Evolutionary conservation across 2,329 filamentous ascomycete species (phyloP).

Genomic region (Ascosphaera aggregata): DNA sequence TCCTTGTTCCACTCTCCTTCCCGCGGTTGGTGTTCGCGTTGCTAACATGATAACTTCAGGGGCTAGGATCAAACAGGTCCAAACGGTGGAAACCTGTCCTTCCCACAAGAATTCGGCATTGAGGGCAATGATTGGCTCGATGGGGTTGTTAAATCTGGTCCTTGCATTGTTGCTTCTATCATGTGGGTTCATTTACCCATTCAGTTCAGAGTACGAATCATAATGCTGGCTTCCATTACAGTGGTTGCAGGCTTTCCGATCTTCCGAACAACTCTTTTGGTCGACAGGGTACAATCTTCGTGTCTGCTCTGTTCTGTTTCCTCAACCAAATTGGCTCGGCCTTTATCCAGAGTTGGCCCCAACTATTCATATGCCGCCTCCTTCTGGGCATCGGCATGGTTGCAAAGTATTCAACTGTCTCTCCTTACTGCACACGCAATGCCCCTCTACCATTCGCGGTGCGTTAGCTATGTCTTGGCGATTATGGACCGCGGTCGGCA

Average conservation of each 20-base stretch:
- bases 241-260: slow-evolving; percentile 44
- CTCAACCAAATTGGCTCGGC: slow-evolving; percentile 46
- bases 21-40: not conserved
- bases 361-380: slow-evolving; percentile 32
- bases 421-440: slow-evolving; percentile 32
- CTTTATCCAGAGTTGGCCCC: slow-evolving; percentile 32
- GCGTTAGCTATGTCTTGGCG: slow-evolving; percentile 33
- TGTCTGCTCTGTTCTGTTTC: slow-evolving; percentile 39
- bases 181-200: slow-evolving; percentile 16
- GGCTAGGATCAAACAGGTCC: slow-evolving; percentile 30
- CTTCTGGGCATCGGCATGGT: slow-evolving; percentile 40
- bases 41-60: slow-evolving; percentile 5
- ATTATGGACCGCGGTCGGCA: slow-evolving; percentile 30
- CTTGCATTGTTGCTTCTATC: slow-evolving; percentile 28
- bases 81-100: slow-evolving; percentile 29
- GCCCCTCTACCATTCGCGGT: slow-evolving; percentile 30
- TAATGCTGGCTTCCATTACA: slow-evolving; percentile 7
- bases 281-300: slow-evolving; percentile 40
- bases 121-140: slow-evolving; percentile 32
- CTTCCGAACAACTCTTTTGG: slow-evolving; percentile 35
- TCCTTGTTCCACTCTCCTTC: not conserved
- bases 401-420: slow-evolving; percentile 32
- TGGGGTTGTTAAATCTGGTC: slow-evolving; percentile 40
- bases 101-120: slow-evolving; percentile 24
- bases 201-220: slow-evolving; percentile 4